Evolutionary conservation across 768 basidiomycete genomes (phyloP), one percentile per base, ranked within the genome.

Genomic region (Trametes meyenii): DNA sequence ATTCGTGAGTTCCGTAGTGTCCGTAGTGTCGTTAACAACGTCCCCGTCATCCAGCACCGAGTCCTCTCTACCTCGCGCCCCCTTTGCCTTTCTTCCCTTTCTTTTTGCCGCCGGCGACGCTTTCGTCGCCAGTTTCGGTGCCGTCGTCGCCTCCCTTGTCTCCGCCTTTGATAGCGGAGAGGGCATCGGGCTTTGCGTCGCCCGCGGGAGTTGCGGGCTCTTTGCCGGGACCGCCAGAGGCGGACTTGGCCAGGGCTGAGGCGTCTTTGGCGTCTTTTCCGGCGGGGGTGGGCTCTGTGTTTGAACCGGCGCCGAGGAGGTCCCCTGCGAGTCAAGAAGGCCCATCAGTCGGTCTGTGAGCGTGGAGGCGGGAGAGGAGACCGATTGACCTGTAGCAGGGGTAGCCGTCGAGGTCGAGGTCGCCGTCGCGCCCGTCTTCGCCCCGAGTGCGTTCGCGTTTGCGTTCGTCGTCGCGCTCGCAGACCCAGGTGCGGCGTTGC

Each of bases 1-100:
- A 64, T 64, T 64, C 54, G 62, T 64, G 58, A 55, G 48, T 43
- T 59, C 58, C 62, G 58, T 64, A 64, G 58, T 33, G 57, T 63
- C 62, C 62, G 56, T 63, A 52, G 48, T 3, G 50, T 62, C 61
- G 56, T 62, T 17, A 56, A 33, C 35, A 50, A 40, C 55, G 48
- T 64, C 36, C 53, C 17, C 49, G 55, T 55, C 54, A 23, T 17
- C 42, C 54, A 7, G 24, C 39, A 13, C 56, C 56, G 23, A 26
- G 16, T 53, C 40, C 4, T 23, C 44, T 16, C 33, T 48, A 8
- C 44, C 38, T 24, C 36, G 39, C 29, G 35, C 44, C 42, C 11
- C 17, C 51, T 26, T 33, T 45, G 21, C 39, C 43, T 39, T 48
- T 43, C 21, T 39, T 56, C 40, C 44, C 24, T 29, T 19, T 58